Conservation (phyloP, 139 green algal species). For the Edaphochlamys debaryana region DNA sequence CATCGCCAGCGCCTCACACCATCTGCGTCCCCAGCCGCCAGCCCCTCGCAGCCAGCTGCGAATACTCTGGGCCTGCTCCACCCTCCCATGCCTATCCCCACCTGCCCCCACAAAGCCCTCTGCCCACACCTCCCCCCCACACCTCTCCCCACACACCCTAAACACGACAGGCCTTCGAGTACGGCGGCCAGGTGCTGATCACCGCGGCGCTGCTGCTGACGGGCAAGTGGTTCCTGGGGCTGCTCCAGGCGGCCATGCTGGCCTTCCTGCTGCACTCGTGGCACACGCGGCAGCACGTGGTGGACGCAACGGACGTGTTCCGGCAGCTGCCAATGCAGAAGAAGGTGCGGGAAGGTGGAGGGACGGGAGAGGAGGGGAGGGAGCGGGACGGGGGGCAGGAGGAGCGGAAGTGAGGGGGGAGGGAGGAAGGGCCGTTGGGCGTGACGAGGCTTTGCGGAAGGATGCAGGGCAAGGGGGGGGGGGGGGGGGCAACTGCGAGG, state of each 20-base stretch:
- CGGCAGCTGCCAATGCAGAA: conserved; percentile 62
- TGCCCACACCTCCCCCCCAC: too few relatives aligned
- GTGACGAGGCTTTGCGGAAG: too few relatives aligned
- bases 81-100: too few relatives aligned
- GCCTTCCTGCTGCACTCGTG: conserved; percentile 55
- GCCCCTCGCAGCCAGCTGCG: too few relatives aligned
- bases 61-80: too few relatives aligned
- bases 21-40: too few relatives aligned
- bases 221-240: conserved; percentile 68
- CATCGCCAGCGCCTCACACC: too few relatives aligned
- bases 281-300: conserved; percentile 35
- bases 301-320: conserved; percentile 82
- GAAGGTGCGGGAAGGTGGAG: conserved; percentile 10
- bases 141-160: too few relatives aligned
- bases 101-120: too few relatives aligned
- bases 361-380: background rate
- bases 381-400: background rate
- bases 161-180: conserved; percentile 73
- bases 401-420: background rate
- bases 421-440: too few relatives aligned
- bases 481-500: too few relatives aligned
- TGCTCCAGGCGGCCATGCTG: conserved; percentile 51
- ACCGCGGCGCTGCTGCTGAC: conserved; percentile 60
- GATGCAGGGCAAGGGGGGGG: too few relatives aligned
- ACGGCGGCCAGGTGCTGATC: conserved; percentile 52